A percentile compares a stretch with the other conserved stretches of the same genome.
phyloP scores from a whole-genome alignment of 805 yeast species.

The Metschnikowia amazonensis region DNA sequence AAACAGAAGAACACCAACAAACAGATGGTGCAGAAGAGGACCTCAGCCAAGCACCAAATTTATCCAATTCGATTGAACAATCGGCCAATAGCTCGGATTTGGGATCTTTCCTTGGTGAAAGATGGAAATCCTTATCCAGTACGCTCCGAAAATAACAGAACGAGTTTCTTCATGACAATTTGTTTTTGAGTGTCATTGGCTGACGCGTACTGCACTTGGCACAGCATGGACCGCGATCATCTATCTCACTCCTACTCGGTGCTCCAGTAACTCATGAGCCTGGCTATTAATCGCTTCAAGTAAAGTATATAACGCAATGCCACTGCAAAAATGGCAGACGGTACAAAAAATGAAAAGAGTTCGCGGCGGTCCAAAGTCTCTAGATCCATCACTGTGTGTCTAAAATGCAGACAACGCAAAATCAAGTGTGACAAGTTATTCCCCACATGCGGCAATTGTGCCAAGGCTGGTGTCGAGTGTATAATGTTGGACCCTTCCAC shows the following conservation, averaged over 20 bases:
- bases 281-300: neutral
- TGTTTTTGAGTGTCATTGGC: neutral
- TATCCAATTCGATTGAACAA: constrained; percentile 4
- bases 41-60: neutral
- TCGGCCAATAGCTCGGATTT: constrained; percentile 11
- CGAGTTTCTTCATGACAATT: neutral
- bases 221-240: neutral
- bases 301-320: neutral
- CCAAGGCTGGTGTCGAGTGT: constrained; percentile 13
- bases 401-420: constrained; percentile 14
- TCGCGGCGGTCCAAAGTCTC: neutral
- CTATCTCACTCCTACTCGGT: neutral
- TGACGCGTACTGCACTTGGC: neutral
- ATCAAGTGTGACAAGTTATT: constrained; percentile 17
- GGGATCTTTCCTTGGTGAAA: constrained; percentile 13
- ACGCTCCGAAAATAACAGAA: constrained; percentile 4
- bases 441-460: constrained; percentile 18
- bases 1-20: no score
- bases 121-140: constrained; percentile 8
- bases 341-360: neutral
- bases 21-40: neutral
- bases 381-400: constrained; percentile 17
- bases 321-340: neutral
- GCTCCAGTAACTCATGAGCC: neutral
- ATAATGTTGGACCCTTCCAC: constrained; percentile 13